phyloP scores from a whole-genome alignment of 1,284 basidiomycete genomes.

The Fomes fomentarius region DNA sequence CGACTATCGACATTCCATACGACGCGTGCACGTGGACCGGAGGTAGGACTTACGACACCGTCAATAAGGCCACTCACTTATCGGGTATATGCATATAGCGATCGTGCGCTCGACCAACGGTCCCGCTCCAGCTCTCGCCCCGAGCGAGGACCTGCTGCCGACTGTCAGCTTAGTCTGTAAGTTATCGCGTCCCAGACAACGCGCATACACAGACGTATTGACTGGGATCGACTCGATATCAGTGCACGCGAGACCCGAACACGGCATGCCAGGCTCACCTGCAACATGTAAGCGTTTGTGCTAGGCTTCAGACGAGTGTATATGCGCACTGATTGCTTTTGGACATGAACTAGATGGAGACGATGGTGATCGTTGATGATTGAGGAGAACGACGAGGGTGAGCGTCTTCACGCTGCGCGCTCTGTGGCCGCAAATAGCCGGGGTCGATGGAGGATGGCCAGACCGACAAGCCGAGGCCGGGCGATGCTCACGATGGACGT shows the following conservation, averaged over 20 bases:
- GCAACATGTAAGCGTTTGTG: not conserved
- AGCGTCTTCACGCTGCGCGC: constrained; percentile 5
- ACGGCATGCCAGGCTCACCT: not conserved
- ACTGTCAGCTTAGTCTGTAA: too few relatives aligned
- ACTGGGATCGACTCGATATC: not conserved
- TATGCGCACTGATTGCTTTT: not conserved
- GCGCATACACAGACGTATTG: not conserved
- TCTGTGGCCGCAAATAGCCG: constrained; percentile 12
- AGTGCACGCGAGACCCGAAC: not conserved
- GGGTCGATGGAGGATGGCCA: constrained; percentile 8
- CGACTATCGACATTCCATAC: not conserved
- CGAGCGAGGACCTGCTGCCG: too few relatives aligned
- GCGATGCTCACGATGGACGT: not conserved
- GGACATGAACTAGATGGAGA: not conserved
- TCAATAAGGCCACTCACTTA: not conserved
- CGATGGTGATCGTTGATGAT: not conserved
- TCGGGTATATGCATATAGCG: not conserved
- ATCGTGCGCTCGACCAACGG: not conserved
- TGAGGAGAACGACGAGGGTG: constrained; percentile 1
- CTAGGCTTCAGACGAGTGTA: not conserved
- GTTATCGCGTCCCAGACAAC: too few relatives aligned
- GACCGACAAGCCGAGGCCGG: constrained; percentile 13
- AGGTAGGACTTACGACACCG: not conserved
- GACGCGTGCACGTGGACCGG: not conserved
- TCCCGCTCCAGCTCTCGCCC: too few relatives aligned